Conservation (phyloP, 2,329 filamentous ascomycete genomes). For the Sporothrix dimorphospora region DNA sequence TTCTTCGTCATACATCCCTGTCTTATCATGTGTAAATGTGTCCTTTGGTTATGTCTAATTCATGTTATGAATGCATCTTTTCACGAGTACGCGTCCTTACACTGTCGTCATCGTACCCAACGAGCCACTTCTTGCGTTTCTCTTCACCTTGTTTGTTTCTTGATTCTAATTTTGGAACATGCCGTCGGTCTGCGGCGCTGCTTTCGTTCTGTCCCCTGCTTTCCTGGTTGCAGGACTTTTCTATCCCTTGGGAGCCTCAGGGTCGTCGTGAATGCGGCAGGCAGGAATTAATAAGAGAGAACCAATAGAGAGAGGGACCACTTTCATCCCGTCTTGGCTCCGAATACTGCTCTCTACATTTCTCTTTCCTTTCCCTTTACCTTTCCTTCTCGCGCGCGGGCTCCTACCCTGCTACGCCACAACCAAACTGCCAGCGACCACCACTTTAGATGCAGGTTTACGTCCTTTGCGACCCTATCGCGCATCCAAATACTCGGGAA, state of each 20-base stretch:
- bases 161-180: conserved; percentile 19
- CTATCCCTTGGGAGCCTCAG: background rate
- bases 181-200: conserved; percentile 2
- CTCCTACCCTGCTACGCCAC: background rate
- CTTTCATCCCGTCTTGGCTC: background rate
- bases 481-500: too few relatives aligned
- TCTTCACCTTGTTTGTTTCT: background rate
- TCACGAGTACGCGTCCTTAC: background rate
- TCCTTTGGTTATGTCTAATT: background rate
- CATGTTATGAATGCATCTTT: background rate
- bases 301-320: background rate
- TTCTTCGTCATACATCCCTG: background rate
- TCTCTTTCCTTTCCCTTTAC: too few relatives aligned
- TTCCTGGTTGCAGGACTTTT: background rate
- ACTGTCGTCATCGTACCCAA: background rate
- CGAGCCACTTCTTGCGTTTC: background rate
- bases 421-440: background rate
- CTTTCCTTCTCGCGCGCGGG: background rate
- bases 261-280: background rate
- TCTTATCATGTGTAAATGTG: background rate
- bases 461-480: too few relatives aligned
- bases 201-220: background rate
- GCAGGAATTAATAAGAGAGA: background rate
- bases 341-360: too few relatives aligned
- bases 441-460: too few relatives aligned